Evolutionary conservation across 352 stramenopile genomes (phyloP).

Genomic region (Globisporangium paroecandrum): DNA sequence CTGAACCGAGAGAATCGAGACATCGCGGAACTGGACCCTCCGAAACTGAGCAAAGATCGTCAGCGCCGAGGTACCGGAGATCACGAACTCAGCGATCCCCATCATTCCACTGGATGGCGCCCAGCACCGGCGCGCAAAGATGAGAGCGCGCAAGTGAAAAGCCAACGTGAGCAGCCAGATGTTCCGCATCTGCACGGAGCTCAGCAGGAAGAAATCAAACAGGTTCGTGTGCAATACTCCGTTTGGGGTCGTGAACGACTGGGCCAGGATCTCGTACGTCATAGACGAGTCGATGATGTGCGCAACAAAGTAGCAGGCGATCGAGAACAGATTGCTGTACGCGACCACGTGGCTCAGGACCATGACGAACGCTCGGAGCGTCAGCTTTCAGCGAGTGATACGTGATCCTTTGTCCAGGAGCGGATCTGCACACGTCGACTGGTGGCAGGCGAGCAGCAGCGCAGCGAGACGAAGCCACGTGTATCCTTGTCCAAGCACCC

Average conservation of each 20-base stretch:
- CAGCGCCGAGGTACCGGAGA: slow-evolving; percentile 18
- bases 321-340: slow-evolving; percentile 3
- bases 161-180: slow-evolving; percentile 15
- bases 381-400: background rate
- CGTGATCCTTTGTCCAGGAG: background rate
- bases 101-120: slow-evolving; percentile 12
- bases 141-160: slow-evolving; percentile 12
- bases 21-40: background rate
- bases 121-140: slow-evolving; percentile 8
- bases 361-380: background rate
- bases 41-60: slow-evolving; percentile 13
- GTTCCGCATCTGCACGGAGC: slow-evolving; percentile 8
- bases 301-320: background rate
- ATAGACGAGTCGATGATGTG: slow-evolving; percentile 6
- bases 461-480: background rate
- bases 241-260: background rate
- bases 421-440: slow-evolving; percentile 1
- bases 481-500: slow-evolving; percentile 1
- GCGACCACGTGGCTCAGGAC: background rate
- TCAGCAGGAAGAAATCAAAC: background rate
- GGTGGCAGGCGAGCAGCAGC: background rate
- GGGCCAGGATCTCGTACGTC: background rate
- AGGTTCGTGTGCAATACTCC: background rate
- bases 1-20: background rate
- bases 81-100: slow-evolving; percentile 20